These are phyloP conservation scores for Trichoderma sp. DNA, from an alignment of 2,329 filamentous ascomycete genomes.

Conservation along the genomic window DNA sequence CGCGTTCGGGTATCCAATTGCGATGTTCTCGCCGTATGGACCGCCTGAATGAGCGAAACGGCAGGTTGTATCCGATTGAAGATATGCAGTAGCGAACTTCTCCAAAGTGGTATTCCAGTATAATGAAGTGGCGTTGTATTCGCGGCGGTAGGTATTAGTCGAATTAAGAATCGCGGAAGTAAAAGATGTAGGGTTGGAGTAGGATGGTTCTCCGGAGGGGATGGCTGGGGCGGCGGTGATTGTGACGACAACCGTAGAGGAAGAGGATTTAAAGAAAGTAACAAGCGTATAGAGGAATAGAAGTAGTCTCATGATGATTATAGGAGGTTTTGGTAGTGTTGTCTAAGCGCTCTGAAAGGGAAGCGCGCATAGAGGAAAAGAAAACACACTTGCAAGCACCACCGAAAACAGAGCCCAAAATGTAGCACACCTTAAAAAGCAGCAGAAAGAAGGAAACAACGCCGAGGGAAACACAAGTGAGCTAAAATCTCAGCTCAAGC, in stretches of 20 bases:
- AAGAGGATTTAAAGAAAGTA: neutral
- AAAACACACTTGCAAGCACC: neutral
- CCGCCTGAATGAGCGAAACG: slow-evolving; percentile 56
- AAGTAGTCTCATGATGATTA: neutral
- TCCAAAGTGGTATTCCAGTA: slow-evolving; percentile 65
- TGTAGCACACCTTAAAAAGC: neutral
- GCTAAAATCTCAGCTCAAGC: neutral
- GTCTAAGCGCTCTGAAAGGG: neutral
- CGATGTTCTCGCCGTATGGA: slow-evolving; percentile 72
- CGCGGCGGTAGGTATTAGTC: slow-evolving; percentile 62
- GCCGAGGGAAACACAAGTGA: neutral
- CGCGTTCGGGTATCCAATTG: slow-evolving; percentile 61
- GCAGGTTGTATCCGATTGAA: slow-evolving; percentile 41
- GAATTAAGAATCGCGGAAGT: slow-evolving; percentile 57
- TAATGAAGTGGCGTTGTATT: slow-evolving; percentile 59
- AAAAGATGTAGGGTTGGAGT: slow-evolving; percentile 37
- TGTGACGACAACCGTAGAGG: slow-evolving; percentile 25
- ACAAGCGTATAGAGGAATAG: neutral
- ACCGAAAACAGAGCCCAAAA: neutral
- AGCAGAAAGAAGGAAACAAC: neutral
- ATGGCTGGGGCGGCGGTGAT: slow-evolving; percentile 34
- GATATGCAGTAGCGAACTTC: slow-evolving; percentile 51
- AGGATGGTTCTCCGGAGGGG: slow-evolving; percentile 37
- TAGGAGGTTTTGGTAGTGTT: neutral
- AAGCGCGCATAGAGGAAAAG: neutral